These are phyloP conservation scores for Scleroderma bovista DNA, from an alignment of 768 basidiomycete genomes.

Conservation along the genomic window DNA sequence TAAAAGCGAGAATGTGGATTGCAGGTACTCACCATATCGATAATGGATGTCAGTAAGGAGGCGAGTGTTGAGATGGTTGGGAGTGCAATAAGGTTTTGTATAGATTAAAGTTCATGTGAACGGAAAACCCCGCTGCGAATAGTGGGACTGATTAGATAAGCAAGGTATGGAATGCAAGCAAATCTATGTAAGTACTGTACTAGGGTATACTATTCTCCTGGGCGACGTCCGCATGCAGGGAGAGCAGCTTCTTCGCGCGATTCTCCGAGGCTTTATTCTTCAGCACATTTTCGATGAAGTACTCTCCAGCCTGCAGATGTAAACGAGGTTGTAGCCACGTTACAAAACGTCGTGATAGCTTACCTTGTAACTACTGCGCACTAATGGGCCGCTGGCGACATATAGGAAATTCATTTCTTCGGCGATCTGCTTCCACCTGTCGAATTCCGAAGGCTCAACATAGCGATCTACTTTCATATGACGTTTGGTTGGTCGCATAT, in stretches of 20 bases:
- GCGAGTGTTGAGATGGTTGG: slow-evolving; percentile 10
- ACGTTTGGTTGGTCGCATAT: slow-evolving; percentile 97
- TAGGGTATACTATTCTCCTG: background rate
- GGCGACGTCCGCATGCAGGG: slow-evolving; percentile 11
- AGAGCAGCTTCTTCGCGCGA: slow-evolving; percentile 29
- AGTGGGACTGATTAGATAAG: background rate
- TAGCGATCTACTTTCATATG: slow-evolving; percentile 99
- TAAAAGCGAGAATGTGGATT: background rate
- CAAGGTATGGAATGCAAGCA: background rate
- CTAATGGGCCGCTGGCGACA: slow-evolving; percentile 93
- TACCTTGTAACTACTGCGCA: slow-evolving; percentile 96
- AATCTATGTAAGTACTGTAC: too few species aligned
- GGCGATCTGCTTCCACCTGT: slow-evolving; percentile 83
- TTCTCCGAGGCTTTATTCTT: slow-evolving; percentile 50
- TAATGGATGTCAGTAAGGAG: slow-evolving; percentile 1
- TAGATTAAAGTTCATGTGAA: slow-evolving; percentile 19
- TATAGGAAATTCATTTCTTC: slow-evolving; percentile 96
- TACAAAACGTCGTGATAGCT: slow-evolving; percentile 13
- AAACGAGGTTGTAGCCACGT: background rate
- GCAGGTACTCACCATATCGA: slow-evolving; percentile 19
- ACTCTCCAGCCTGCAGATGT: slow-evolving; percentile 79
- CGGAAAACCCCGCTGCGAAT: slow-evolving; percentile 14
- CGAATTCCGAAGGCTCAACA: slow-evolving; percentile 90
- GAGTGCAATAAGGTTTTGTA: slow-evolving; percentile 3
- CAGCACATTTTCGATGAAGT: slow-evolving; percentile 88